Evolutionary conservation across 495 filamentous ascomycete genomes (phyloP), one percentile per base, ranked within the genome.

Genomic region (Chaetomium fimeti): DNA sequence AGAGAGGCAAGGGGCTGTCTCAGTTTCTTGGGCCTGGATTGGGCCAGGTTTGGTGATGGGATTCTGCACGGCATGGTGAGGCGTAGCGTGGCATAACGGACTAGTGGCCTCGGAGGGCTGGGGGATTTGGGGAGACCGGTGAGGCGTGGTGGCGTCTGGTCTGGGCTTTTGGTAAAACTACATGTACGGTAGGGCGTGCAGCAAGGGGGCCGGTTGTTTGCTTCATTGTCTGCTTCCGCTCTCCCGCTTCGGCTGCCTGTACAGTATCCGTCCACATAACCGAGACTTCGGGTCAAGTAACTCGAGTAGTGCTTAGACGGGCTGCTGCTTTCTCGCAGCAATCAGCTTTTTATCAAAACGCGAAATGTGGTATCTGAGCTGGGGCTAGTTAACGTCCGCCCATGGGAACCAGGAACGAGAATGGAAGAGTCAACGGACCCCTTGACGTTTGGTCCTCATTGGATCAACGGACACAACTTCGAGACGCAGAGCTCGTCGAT

Each of bases 251-350:
- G 22, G 22, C 59, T 5, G n/a, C 15, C 47, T 52, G 6, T 53
- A 61, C 59, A 61, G 59, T 61, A 28, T n/a, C 59, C 59, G 59
- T 22, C 16, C 12, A 7, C 6, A n/a, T 16, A 27, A 27, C 24
- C 59, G 20, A n/a, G 1, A n/a, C 32, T 25, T 32, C 18, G 58
- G 43, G 28, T 60, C 45, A 36, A 60, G 38, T 20, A 51, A n/a
- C 32, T 36, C 12, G 1, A 16, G 9, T 3, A 32, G 42, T 22
- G 15, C 1, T 18, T 5, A 28, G 11, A 24, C 20, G 11, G 24
- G 15, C 7, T 29, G 6, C 13, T 36, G 52, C 5, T 13, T 15
- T n/a, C 49, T 28, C 6, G 8, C 32, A 36, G n/a, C n/a, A n/a
- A n/a, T n/a, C n/a, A n/a, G n/a, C 8, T 36, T 36, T 11, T 36